phyloP scores from a whole-genome alignment of 2,329 filamentous ascomycete genomes.

The Diplodia corticola region DNA sequence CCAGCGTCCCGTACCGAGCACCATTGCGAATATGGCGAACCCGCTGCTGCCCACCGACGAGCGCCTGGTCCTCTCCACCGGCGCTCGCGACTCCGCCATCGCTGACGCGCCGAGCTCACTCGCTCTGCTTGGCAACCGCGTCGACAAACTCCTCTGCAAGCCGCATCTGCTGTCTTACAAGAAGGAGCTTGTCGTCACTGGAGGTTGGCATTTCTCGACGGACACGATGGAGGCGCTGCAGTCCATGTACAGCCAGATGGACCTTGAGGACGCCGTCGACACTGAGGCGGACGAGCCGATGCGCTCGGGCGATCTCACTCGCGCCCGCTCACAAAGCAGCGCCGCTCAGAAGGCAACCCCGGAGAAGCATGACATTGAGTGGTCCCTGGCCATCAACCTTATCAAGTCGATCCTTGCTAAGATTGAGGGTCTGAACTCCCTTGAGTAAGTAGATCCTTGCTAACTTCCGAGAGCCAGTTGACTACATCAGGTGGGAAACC shows the following conservation, averaged over 20 bases:
- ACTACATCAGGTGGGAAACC: slow-evolving; percentile 32
- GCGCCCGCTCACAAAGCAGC: slow-evolving; percentile 20
- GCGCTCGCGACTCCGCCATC: not conserved
- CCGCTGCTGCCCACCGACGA: not conserved
- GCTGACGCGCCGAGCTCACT: not conserved
- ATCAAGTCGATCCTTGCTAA: slow-evolving; percentile 29
- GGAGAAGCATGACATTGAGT: slow-evolving; percentile 24
- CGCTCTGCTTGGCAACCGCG: slow-evolving; percentile 21
- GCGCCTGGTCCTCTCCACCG: slow-evolving; percentile 4
- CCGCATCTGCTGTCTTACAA: slow-evolving; percentile 7
- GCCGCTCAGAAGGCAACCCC: not conserved
- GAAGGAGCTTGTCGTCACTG: slow-evolving; percentile 33
- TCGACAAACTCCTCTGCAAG: slow-evolving; percentile 25
- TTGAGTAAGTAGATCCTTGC: slow-evolving; percentile 30
- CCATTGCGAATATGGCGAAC: not conserved
- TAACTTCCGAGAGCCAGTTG: not conserved
- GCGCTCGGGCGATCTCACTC: not conserved
- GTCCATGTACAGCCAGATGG: slow-evolving; percentile 12
- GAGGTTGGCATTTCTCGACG: slow-evolving; percentile 28
- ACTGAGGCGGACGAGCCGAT: slow-evolving; percentile 10
- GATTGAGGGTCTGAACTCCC: slow-evolving; percentile 31
- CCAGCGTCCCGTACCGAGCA: not conserved
- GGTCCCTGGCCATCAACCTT: slow-evolving; percentile 26
- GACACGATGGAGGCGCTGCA: slow-evolving; percentile 1
- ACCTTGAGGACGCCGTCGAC: slow-evolving; percentile 3